Evolutionary conservation across 129 eudicot species (phyloP).

Genomic region (Apium graveolens): DNA sequence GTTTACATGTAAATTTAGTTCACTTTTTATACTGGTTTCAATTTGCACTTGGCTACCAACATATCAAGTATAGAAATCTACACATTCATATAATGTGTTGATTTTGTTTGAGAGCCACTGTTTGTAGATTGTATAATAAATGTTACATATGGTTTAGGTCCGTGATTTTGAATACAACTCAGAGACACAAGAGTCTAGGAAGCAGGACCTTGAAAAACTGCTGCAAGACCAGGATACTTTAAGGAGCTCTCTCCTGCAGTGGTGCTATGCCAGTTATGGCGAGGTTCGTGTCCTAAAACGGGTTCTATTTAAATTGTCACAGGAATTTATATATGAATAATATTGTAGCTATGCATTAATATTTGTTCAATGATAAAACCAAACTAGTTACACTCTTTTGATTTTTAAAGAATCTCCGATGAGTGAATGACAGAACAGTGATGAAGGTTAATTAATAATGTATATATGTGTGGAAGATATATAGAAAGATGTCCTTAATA

Average conservation of each 20-base stretch:
- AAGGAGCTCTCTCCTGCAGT: conserved; percentile 75
- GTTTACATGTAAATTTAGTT: neutral
- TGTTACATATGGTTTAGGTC: conserved; percentile 38
- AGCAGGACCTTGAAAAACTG: conserved; percentile 77
- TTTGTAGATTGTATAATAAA: conserved; percentile 3
- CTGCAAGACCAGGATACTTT: conserved; percentile 68
- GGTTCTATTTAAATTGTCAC: neutral
- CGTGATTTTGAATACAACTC: conserved; percentile 81
- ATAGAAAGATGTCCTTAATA: neutral
- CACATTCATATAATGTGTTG: neutral
- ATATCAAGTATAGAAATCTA: neutral
- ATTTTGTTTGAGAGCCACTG: neutral
- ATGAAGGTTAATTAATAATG: neutral
- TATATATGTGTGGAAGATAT: neutral
- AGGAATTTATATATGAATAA: neutral
- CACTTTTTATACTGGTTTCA: neutral
- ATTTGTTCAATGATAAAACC: neutral
- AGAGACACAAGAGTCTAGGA: conserved; percentile 79
- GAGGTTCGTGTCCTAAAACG: conserved; percentile 41
- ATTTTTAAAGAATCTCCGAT: neutral
- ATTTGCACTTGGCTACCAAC: neutral
- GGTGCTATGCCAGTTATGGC: conserved; percentile 92
- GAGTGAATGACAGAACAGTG: neutral
- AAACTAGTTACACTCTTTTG: neutral
- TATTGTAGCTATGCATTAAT: neutral